Base-by-base conservation (phyloP, 1,284 basidiomycete species). In the Tetrapyrgos nigripes region DNA sequence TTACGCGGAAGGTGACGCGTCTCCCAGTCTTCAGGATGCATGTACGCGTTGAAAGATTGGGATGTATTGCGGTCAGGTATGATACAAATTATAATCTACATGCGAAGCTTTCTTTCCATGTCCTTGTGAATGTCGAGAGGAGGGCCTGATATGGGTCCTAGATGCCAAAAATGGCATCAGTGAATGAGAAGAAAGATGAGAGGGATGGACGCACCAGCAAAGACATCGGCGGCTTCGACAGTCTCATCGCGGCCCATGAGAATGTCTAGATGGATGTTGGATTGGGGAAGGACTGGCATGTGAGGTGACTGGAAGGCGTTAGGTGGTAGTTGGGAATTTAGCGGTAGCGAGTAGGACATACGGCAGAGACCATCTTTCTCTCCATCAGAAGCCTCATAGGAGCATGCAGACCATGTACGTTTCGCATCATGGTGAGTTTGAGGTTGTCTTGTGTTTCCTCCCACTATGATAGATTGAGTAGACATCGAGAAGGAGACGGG, bases 371-470 rank as follows among this genome's bases (percentile, higher is more conserved):
- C 49, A 96, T 84, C 80, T 92, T 93, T 68, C 96, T 85, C 75
- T 99, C 97, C 97, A 99, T 98, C 67, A 97, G 80, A 58, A 88
- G 80, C 46, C 96, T 85, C 72, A 97, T 85, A 4, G 97, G 97
- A 35, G 92, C 89, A 66, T 93, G 93, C 64, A 98, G 73, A 37
- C 97, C 97, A 70, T 91, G 92, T 37, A 90, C 76, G 74, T 96
- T 90, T 55, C 96, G 86, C 72, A 95, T 86, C 76, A 97, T 79
- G 46, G 87, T 94, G 61, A 97, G 80, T 73, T 92, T 92, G 58
- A 96, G 73, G 72, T 92, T 91, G 72, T 94, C 91, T 72, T 97
- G 94, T 4, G 96, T 96, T 64, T 88, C 88, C 58, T 95, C 89
- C 97, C 97, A 99, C 94, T 97, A 57, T 45, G 57, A 31, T 55